Evolutionary conservation across 2,329 filamentous ascomycete genomes (phyloP).

Genomic region (Calycina marina): DNA sequence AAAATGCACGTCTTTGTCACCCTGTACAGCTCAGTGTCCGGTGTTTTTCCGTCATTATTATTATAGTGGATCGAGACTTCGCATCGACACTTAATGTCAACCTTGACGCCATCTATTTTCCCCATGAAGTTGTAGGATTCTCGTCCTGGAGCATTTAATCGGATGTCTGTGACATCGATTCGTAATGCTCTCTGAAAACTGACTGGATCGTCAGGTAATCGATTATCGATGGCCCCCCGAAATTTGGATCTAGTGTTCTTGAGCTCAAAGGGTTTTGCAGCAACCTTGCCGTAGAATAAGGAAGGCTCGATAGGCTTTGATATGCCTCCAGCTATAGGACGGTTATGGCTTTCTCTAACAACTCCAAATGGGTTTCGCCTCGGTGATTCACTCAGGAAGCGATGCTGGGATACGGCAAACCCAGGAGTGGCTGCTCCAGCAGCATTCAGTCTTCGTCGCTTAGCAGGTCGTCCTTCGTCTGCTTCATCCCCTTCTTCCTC

Average conservation of each 20-base stretch:
- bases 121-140: neutral
- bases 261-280: too few relatives aligned
- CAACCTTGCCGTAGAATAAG: conserved; percentile 12
- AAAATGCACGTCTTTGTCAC: conserved; percentile 5
- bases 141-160: conserved; percentile 1
- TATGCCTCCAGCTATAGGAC: conserved; percentile 2
- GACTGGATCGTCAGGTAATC: too few relatives aligned
- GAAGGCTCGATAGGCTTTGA: conserved; percentile 8
- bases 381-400: neutral
- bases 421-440: conserved; percentile 1
- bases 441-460: conserved; percentile 8
- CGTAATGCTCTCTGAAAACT: conserved; percentile 13
- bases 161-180: conserved; percentile 12
- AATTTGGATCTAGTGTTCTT: too few relatives aligned
- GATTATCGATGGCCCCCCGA: too few relatives aligned
- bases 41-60: conserved; percentile 5
- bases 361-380: conserved; percentile 8
- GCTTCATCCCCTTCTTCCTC: conserved; percentile 16
- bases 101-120: neutral
- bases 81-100: conserved; percentile 11
- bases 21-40: conserved; percentile 8
- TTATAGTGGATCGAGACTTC: conserved; percentile 11
- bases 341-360: conserved; percentile 9
- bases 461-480: conserved; percentile 12
- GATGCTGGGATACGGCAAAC: too few relatives aligned